These are phyloP conservation scores for Exophiala aquamarina DNA, from an alignment of 2,329 filamentous ascomycete species.

Conservation along the genomic window DNA sequence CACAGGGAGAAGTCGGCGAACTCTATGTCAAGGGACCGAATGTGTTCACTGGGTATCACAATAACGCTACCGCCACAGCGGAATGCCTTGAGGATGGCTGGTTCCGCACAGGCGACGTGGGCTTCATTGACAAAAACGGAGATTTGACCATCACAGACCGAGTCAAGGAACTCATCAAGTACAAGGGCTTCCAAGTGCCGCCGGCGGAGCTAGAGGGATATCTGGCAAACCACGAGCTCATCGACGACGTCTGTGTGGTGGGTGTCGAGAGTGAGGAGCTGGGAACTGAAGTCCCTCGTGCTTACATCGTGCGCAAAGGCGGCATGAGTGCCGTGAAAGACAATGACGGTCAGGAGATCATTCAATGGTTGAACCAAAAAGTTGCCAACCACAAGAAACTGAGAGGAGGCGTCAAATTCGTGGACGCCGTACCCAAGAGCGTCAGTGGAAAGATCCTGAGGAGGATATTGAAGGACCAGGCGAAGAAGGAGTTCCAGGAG, in stretches of 20 bases:
- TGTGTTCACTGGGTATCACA: slow-evolving; percentile 62
- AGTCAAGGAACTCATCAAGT: slow-evolving; percentile 60
- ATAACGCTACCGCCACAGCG: slow-evolving; percentile 58
- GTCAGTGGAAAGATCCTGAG: slow-evolving; percentile 39
- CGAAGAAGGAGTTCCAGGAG: slow-evolving; percentile 27
- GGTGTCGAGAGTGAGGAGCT: slow-evolving; percentile 35
- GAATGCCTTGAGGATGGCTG: slow-evolving; percentile 72
- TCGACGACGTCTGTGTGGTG: slow-evolving; percentile 50
- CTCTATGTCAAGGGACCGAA: slow-evolving; percentile 66
- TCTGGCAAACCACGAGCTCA: slow-evolving; percentile 40
- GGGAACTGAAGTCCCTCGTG: slow-evolving; percentile 43
- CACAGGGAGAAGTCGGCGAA: slow-evolving; percentile 66
- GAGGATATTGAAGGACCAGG: slow-evolving; percentile 36
- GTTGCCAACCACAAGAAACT: slow-evolving; percentile 38
- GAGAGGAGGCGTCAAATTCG: slow-evolving; percentile 38
- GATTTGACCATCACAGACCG: slow-evolving; percentile 91
- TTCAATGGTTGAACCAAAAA: slow-evolving; percentile 31
- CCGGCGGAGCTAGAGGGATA: slow-evolving; percentile 51
- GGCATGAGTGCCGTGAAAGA: slow-evolving; percentile 58
- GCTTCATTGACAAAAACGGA: slow-evolving; percentile 68
- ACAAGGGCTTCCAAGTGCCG: slow-evolving; percentile 51
- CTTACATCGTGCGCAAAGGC: slow-evolving; percentile 40
- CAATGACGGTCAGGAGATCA: slow-evolving; percentile 31
- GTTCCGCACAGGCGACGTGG: slow-evolving; percentile 89
- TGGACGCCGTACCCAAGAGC: slow-evolving; percentile 40